These are phyloP conservation scores for Nakaseomyces nivariensis DNA, from an alignment of 1,139 yeast genomes.

Conservation along the genomic window DNA sequence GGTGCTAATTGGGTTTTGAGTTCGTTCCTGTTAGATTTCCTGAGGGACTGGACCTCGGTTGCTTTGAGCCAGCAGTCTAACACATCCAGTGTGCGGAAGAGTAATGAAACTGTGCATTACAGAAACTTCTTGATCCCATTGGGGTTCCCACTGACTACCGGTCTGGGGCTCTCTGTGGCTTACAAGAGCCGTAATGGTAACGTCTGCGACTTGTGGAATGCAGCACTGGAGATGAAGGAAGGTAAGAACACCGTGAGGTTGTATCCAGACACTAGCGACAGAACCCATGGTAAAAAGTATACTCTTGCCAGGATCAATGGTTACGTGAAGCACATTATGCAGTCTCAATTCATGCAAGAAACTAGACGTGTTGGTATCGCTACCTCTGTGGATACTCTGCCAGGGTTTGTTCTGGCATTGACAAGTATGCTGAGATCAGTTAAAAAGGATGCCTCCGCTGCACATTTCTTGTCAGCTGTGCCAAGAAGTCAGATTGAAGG, in stretches of 20 bases:
- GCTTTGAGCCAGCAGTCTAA: constrained; percentile 54
- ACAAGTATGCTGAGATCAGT: constrained; percentile 28
- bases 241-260: constrained; percentile 13
- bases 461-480: constrained; percentile 25
- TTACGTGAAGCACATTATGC: constrained; percentile 14
- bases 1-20: constrained; percentile 15
- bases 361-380: constrained; percentile 25
- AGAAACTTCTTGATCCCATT: constrained; percentile 55
- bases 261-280: constrained; percentile 1
- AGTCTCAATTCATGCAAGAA: constrained; percentile 6
- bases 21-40: constrained; percentile 24
- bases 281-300: background rate
- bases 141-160: constrained; percentile 53
- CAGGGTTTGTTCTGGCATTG: constrained; percentile 27
- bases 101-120: constrained; percentile 53
- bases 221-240: constrained; percentile 26
- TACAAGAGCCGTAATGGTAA: constrained; percentile 62
- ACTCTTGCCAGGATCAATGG: constrained; percentile 23
- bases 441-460: constrained; percentile 11
- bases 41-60: constrained; percentile 44
- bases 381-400: constrained; percentile 18
- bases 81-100: constrained; percentile 45
- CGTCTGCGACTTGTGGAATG: constrained; percentile 54
- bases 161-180: constrained; percentile 51
- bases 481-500: constrained; percentile 26